phyloP scores from a whole-genome alignment of 148 eudicot genomes.

The Camellia japonica region DNA sequence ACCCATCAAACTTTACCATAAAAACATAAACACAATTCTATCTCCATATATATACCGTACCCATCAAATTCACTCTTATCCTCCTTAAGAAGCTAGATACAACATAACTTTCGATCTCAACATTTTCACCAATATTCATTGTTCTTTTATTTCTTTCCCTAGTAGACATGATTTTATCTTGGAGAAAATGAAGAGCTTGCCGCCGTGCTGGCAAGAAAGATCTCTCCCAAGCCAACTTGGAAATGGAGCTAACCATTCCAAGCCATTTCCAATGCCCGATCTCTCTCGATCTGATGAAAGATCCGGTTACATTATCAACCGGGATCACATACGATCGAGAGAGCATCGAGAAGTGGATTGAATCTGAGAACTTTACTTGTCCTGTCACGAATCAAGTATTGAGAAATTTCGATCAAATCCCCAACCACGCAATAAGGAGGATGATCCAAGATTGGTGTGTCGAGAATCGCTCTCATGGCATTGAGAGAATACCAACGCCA shows the following conservation, averaged over 20 bases:
- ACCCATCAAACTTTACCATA: slow-evolving; percentile 5
- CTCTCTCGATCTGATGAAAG: slow-evolving; percentile 85
- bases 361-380: slow-evolving; percentile 62
- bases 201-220: slow-evolving; percentile 14
- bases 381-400: slow-evolving; percentile 72
- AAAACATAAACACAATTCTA: not conserved
- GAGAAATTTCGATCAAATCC: slow-evolving; percentile 51
- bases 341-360: slow-evolving; percentile 80
- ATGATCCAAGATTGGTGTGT: slow-evolving; percentile 98
- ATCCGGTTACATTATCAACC: slow-evolving; percentile 77
- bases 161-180: slow-evolving; percentile 37
- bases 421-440: slow-evolving; percentile 67
- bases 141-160: too few relatives aligned
- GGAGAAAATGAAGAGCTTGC: slow-evolving; percentile 45
- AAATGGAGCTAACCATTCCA: slow-evolving; percentile 52
- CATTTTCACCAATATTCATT: too few relatives aligned
- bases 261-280: slow-evolving; percentile 76
- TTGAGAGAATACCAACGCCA: slow-evolving; percentile 86
- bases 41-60: too few relatives aligned
- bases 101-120: not conserved
- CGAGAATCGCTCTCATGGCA: slow-evolving; percentile 50
- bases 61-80: not conserved
- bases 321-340: slow-evolving; percentile 88
- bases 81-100: too few relatives aligned
- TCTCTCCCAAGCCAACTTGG: not conserved